These are phyloP conservation scores for Nidularia sp. DNA, from an alignment of 768 basidiomycete genomes.

Conservation along the genomic window DNA sequence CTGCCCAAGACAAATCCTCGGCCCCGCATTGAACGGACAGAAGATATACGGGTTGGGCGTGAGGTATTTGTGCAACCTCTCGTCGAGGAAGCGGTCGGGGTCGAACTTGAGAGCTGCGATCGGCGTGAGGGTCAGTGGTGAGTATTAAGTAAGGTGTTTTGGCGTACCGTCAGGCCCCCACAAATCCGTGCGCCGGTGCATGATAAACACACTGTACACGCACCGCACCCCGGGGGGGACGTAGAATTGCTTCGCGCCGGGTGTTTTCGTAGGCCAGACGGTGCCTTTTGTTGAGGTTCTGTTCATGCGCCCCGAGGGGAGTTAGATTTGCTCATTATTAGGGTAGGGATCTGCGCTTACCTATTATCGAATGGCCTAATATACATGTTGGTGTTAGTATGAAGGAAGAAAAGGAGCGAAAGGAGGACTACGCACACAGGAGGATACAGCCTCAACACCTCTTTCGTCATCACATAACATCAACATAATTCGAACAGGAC, in stretches of 20 bases:
- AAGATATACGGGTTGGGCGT: conserved; percentile 39
- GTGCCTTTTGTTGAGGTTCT: conserved; percentile 1
- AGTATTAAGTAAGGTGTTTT: background rate
- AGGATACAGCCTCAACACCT: conserved; percentile 37
- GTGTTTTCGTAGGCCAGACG: conserved; percentile 14
- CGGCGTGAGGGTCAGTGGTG: background rate
- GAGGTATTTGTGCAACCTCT: conserved; percentile 38
- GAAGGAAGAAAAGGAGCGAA: background rate
- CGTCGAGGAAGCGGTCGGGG: conserved; percentile 55
- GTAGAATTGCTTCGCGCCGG: conserved; percentile 5
- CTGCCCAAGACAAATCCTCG: conserved; percentile 33
- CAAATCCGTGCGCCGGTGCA: conserved; percentile 45
- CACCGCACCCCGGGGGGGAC: conserved; percentile 5
- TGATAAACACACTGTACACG: conserved; percentile 34
- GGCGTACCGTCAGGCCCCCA: conserved; percentile 52
- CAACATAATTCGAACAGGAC: background rate
- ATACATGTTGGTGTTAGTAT: conserved; percentile 6
- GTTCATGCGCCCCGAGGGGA: conserved; percentile 9
- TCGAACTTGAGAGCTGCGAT: conserved; percentile 42
- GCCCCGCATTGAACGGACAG: conserved; percentile 35
- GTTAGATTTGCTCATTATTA: background rate
- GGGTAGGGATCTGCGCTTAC: background rate
- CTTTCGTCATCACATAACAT: conserved; percentile 12
- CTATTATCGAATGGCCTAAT: conserved; percentile 3
- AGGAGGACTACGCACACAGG: conserved; percentile 18